Conservation (phyloP, 2,329 filamentous ascomycete species). For the Diaporthe longicolla region DNA sequence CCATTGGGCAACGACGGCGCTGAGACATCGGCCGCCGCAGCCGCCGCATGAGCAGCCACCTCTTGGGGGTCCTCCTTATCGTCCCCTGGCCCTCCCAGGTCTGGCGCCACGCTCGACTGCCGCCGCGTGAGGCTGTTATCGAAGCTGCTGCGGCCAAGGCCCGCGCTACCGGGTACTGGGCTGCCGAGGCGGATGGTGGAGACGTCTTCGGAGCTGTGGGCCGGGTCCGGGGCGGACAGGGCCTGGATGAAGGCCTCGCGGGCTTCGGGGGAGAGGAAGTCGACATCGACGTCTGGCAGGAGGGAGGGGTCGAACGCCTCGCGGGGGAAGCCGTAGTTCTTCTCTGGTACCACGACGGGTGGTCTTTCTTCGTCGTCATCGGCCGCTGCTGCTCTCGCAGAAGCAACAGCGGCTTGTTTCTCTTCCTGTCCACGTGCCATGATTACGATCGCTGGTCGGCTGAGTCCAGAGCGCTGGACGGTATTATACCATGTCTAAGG, state of each 20-base stretch:
- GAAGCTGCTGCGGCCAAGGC: constrained; percentile 53
- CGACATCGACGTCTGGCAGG: constrained; percentile 84
- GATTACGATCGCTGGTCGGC: constrained; percentile 6
- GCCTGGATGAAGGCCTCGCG: constrained; percentile 85
- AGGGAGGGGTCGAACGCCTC: constrained; percentile 77
- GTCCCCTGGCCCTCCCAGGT: constrained; percentile 46
- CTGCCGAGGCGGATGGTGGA: constrained; percentile 58
- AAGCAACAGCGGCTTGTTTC: constrained; percentile 6
- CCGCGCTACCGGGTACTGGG: constrained; percentile 52
- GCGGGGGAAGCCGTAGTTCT: constrained; percentile 69
- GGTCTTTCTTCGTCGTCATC: constrained; percentile 39
- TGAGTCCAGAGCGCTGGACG: constrained; percentile 17
- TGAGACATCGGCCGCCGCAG: constrained; percentile 55
- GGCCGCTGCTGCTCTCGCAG: constrained; percentile 25
- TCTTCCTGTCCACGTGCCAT: background rate
- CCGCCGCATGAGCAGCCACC: constrained; percentile 56
- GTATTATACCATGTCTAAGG: constrained; percentile 28
- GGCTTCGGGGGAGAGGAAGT: constrained; percentile 82
- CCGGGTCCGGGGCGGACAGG: constrained; percentile 83
- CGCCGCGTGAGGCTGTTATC: constrained; percentile 57
- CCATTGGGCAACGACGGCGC: constrained; percentile 38
- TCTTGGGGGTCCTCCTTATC: constrained; percentile 50
- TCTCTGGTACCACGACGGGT: constrained; percentile 48
- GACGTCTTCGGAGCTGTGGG: constrained; percentile 72
- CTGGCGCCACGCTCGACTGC: constrained; percentile 52